A percentile compares a stretch with the other conserved stretches of the same genome.
phyloP scores from a whole-genome alignment of 805 yeast genomes.

The Ogataea philodendri region DNA sequence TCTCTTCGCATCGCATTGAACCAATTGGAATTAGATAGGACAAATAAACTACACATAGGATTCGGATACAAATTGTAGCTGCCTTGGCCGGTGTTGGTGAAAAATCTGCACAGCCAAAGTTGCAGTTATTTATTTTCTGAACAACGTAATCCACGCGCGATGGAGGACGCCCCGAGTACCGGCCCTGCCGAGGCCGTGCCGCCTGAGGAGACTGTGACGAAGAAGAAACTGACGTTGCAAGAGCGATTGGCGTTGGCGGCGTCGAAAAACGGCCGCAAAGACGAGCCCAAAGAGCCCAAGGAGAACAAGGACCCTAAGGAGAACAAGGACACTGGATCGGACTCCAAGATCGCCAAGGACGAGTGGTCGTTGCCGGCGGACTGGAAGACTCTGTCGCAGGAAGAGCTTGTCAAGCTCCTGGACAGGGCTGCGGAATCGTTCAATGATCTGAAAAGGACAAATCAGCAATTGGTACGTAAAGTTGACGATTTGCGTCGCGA shows the following conservation, averaged over 20 bases:
- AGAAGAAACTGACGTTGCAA: conserved; percentile 71
- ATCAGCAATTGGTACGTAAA: conserved; percentile 21
- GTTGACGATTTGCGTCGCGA: conserved; percentile 31
- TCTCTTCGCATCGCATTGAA: conserved; percentile 11
- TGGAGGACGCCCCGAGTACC: conserved; percentile 8
- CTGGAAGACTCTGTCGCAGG: conserved; percentile 12
- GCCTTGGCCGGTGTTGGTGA: too few species aligned
- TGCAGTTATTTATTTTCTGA: conserved; percentile 1
- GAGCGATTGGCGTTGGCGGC: conserved; percentile 87
- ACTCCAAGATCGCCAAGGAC: neutral
- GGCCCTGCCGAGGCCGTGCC: conserved; percentile 1
- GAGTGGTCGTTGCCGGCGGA: conserved; percentile 17
- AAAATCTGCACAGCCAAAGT: conserved; percentile 4
- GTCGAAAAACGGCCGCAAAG: conserved; percentile 31
- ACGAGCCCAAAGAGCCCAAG: conserved; percentile 4
- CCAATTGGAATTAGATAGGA: conserved; percentile 2
- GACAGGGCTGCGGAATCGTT: conserved; percentile 7
- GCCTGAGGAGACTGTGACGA: conserved; percentile 24
- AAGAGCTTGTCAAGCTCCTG: conserved; percentile 16
- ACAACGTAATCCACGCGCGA: conserved; percentile 1
- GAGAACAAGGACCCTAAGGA: conserved; percentile 4
- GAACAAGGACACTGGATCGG: neutral
- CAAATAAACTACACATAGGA: neutral
- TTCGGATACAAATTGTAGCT: too few species aligned
- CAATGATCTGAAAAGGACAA: conserved; percentile 9